Evolutionary conservation across 106 monocot genomes (phyloP).

Genomic region (Dactylorhiza incarnata): DNA sequence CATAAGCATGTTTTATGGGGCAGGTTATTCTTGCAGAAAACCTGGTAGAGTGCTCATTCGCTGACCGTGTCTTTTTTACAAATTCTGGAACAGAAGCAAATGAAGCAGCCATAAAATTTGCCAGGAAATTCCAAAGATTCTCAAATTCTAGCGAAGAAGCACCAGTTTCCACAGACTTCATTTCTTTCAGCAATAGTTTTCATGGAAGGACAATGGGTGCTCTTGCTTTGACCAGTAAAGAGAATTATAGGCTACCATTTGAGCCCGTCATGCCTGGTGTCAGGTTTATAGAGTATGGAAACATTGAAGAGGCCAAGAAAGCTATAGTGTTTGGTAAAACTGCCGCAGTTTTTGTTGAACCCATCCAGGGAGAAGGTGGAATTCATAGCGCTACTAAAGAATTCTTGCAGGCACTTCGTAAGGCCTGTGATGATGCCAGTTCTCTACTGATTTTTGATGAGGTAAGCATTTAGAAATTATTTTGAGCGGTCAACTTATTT

Average conservation of each 20-base stretch:
- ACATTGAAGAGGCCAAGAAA: constrained; percentile 43
- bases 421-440: constrained; percentile 65
- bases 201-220: constrained; percentile 95
- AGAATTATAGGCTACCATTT: constrained; percentile 75
- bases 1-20: background rate
- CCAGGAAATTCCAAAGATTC: constrained; percentile 71
- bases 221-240: constrained; percentile 86
- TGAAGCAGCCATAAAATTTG: constrained; percentile 94
- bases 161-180: constrained; percentile 54
- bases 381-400: constrained; percentile 78
- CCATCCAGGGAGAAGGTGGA: constrained; percentile 96
- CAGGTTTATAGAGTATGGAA: constrained; percentile 75
- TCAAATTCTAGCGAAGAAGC: constrained; percentile 12
- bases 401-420: constrained; percentile 50
- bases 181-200: constrained; percentile 77
- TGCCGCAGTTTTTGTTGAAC: constrained; percentile 97
- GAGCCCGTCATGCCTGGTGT: constrained; percentile 93
- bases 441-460: constrained; percentile 88
- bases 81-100: constrained; percentile 99
- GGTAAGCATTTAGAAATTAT: constrained; percentile 29
- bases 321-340: constrained; percentile 50
- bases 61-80: constrained; percentile 82
- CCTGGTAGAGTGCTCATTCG: constrained; percentile 80
- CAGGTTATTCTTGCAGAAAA: constrained; percentile 75
- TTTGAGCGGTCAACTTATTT: background rate